Percentiles rank a stretch among this genome's conserved stretches.
Evolutionary conservation across 106 monocot species (phyloP).

Genomic region (Acanthochlamys bracteata): DNA sequence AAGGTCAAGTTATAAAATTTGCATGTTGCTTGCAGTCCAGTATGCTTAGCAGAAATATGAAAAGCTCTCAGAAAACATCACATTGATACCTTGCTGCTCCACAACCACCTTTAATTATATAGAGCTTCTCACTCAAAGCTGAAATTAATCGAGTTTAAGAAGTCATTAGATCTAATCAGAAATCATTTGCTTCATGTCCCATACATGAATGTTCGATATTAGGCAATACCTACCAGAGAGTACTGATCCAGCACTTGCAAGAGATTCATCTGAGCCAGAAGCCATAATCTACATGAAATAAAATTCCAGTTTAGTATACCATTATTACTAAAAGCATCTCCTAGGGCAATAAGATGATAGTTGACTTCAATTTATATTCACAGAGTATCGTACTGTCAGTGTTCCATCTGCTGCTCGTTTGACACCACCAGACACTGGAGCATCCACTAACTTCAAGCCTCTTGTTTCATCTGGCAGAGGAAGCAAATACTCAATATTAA

Average conservation of each 20-base stretch:
- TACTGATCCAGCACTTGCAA: conserved; percentile 45
- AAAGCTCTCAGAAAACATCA: not conserved
- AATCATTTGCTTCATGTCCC: too few relatives aligned
- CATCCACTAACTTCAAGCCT: conserved; percentile 77
- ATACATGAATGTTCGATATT: too few relatives aligned
- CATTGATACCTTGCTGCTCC: conserved; percentile 88
- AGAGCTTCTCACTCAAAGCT: conserved; percentile 96
- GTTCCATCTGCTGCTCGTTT: conserved; percentile 93
- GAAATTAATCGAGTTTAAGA: conserved; percentile 15
- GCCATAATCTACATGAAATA: conserved; percentile 68
- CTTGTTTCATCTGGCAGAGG: conserved; percentile 52
- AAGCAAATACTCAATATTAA: too few relatives aligned
- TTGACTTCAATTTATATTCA: not conserved
- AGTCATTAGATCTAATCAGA: not conserved
- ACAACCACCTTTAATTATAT: conserved; percentile 88
- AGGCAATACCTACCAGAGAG: conserved; percentile 49
- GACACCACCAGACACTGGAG: conserved; percentile 96
- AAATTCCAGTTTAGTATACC: too few relatives aligned
- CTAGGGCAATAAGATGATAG: too few relatives aligned
- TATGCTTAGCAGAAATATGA: not conserved
- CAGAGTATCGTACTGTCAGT: conserved; percentile 52
- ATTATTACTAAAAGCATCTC: too few relatives aligned
- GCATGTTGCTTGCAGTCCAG: not conserved
- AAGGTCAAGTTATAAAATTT: too few relatives aligned
- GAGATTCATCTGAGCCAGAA: conserved; percentile 73